Evolutionary conservation across 768 basidiomycete genomes (phyloP), one percentile per base, ranked within the genome.

Genomic region (Suillus variegatus): DNA sequence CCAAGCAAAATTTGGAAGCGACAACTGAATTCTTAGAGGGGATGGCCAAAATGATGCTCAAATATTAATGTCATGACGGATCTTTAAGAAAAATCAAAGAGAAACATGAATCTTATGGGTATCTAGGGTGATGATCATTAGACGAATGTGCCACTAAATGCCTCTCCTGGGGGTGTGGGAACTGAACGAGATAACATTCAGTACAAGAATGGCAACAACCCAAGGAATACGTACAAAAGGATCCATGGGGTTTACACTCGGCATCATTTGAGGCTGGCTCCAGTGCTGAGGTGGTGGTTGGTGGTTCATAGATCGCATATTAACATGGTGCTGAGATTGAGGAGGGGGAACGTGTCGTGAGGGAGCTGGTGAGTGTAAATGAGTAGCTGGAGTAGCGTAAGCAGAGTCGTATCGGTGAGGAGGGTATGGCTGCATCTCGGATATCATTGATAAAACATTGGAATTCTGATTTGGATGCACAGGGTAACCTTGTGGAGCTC

Each of bases 341-440:
- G 74, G 68, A 57, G 74, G 72, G 64, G 72, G 65, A 62, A 73
- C 66, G 63, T 79, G 77, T 69, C 82, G 80, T 65, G 86, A 80
- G 46, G 82, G 64, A 72, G 75, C 63, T 68, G 77, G 69, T 38
- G 75, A 35, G 61, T 79, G 76, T 60, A 78, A 65, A 38, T 70
- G 38, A 13, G 70, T 13, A 38, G 62, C 38, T 38, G 78, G 68
- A 67, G 77, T 76, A 55, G 81, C 69, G 69, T 89, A 87, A 36
- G 77, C 58, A 64, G 82, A 70, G 64, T 89, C 86, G 66, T 89
- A 88, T 69, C 85, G 85, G 56, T 80, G 74, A 22, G 80, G 77
- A 63, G 83, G 82, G 74, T 88, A 87, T 72, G 81, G 66, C 55
- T 81, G 72, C 62, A 84, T 75, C 74, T 90, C 88, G 71, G 88